phyloP scores from a whole-genome alignment of 1,139 yeast genomes.

The Casaregolazyma suthepensis region DNA sequence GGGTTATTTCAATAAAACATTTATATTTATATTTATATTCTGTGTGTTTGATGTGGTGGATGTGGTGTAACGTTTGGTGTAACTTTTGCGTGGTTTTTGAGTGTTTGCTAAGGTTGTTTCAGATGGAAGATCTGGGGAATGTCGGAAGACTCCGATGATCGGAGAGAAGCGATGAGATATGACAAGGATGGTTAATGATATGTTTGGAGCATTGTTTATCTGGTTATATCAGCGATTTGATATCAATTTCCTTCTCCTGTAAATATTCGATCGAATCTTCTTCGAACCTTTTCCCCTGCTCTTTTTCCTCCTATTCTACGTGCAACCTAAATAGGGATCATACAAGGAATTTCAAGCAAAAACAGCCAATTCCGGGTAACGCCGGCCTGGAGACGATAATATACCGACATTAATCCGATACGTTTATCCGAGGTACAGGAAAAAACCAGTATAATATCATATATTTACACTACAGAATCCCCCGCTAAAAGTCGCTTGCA shows the following conservation, averaged over 20 bases:
- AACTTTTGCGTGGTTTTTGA: not conserved
- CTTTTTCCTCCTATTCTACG: not conserved
- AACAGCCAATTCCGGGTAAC: not conserved
- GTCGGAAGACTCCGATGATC: not conserved
- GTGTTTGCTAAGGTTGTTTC: not conserved
- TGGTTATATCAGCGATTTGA: no score
- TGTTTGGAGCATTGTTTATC: no score
- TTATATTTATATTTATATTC: no score
- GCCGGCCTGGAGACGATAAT: not conserved
- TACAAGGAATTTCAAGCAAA: not conserved
- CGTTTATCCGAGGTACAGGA: not conserved
- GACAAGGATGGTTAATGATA: no score
- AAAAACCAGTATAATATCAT: not conserved
- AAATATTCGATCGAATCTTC: not conserved
- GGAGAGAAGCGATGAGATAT: not conserved
- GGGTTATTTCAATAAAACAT: not conserved
- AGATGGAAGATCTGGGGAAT: not conserved
- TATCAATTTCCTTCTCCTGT: no score
- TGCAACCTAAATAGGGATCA: not conserved
- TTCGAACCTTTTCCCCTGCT: not conserved
- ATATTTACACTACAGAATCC: not conserved
- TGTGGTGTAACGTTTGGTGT: not conserved
- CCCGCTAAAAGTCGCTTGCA: not conserved
- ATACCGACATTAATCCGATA: not conserved
- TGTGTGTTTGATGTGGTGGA: not conserved